Base-by-base conservation (phyloP, 2,329 filamentous ascomycete genomes). In the Periconia digitata region DNA sequence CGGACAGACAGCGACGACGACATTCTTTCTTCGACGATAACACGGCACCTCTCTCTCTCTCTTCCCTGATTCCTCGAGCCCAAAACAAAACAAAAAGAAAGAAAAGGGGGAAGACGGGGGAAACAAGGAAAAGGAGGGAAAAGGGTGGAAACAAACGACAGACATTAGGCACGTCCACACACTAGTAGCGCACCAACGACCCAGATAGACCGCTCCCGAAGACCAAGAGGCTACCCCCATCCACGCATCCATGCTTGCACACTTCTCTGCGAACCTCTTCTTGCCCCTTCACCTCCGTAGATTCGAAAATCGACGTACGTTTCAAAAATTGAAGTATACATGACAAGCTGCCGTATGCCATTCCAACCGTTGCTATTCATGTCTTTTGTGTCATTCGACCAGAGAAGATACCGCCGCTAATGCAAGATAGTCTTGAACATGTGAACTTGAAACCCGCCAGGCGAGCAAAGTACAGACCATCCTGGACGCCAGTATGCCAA, bases 401-500 rank as follows among this genome's bases (percentile, higher is more conserved):
- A 6, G 41, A 29, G 20, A 45, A 38, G 43, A 45, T 48, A 21
- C 45, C 45, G 29, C 46, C 43, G 17, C 18, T 32, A 43, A 35
- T 40, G 35, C 42, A 48, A 43, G 45, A 43, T 43, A 18, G 39
- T 48, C 49, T 51, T 51, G 29, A 51, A 48, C 23, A 23, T 16
- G 40, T 24, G 17, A 17, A 23, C 35, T 20, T 18, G 38, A 24
- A 8, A 27, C n/a, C 38, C 53, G 52, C 47, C 56, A 58, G 46
- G 51, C 49, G 54, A 57, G 36, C 44, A 46, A 48, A 47, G 50
- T 49, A 51, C 49, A 51, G 50, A 47, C 52, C 34, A 42, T 50
- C 47, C 29, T 45, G 23, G 40, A 50, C 45, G 46, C 45, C 53
- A 43, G 39, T 17, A 45, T 50, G 27, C 40, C 39, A 49, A 48